A percentile compares a stretch with the other conserved stretches of the same genome.
Conservation (phyloP, 208 protist genomes). For the Angomonas ambiguus region DNA sequence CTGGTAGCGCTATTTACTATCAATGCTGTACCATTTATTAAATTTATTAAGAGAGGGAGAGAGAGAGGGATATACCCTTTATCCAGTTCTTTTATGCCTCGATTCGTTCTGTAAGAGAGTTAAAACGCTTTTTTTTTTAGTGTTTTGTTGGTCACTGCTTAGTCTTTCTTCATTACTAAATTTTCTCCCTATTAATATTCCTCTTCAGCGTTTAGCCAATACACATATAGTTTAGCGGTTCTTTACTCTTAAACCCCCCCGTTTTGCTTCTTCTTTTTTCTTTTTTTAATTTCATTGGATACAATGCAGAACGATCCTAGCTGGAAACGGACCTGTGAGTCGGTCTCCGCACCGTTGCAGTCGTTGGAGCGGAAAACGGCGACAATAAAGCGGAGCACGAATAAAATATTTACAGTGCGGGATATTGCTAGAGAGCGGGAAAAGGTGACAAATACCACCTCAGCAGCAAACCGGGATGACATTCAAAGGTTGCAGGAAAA, state of each 20-base stretch:
- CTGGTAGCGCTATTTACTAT: neutral
- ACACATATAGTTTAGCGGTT: too few species aligned
- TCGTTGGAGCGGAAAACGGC: constrained; percentile 58
- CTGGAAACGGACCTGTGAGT: constrained; percentile 67
- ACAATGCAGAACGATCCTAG: too few species aligned
- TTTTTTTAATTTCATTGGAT: too few species aligned
- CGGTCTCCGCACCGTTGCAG: constrained; percentile 50
- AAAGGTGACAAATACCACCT: constrained; percentile 57
- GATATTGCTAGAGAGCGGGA: constrained; percentile 77
- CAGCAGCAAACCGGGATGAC: constrained; percentile 47
- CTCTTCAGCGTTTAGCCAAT: too few species aligned
- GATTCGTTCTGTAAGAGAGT: too few species aligned
- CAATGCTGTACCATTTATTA: neutral
- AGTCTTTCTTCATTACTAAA: too few species aligned
- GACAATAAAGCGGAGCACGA: constrained; percentile 66
- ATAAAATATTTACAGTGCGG: constrained; percentile 51
- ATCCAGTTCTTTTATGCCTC: too few species aligned
- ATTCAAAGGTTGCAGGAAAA: constrained; percentile 69
- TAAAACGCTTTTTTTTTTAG: too few species aligned
- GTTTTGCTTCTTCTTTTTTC: neutral
- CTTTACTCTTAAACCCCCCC: neutral
- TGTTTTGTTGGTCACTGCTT: too few species aligned
- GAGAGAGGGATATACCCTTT: too few species aligned
- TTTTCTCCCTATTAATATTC: too few species aligned
- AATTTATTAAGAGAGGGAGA: too few species aligned